Percentiles rank a stretch among this genome's conserved stretches.
Conservation (phyloP, 169 alveolate species). For the Plasmodium chabaudi region DNA sequence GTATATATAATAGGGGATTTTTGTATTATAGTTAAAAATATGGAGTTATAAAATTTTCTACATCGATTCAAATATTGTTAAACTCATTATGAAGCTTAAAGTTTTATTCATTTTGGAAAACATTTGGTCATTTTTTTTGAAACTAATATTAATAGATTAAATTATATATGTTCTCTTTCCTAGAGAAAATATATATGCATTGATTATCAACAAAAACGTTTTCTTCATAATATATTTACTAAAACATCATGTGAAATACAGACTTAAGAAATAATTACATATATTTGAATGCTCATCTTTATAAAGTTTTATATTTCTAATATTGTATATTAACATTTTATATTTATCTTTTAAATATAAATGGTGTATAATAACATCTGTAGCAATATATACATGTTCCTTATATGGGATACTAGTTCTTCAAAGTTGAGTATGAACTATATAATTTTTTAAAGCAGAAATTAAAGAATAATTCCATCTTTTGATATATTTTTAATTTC, state of each 20-base stretch:
- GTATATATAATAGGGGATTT: too few relatives aligned
- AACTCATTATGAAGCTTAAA: too few relatives aligned
- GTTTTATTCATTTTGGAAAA: too few relatives aligned
- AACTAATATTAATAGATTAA: too few relatives aligned
- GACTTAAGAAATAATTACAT: background rate
- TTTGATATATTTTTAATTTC: slow-evolving; percentile 74
- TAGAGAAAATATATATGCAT: too few relatives aligned
- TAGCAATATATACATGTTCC: background rate
- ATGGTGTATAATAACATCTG: slow-evolving; percentile 5
- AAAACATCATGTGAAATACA: background rate
- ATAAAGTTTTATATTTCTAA: too few relatives aligned
- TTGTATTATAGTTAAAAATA: too few relatives aligned
- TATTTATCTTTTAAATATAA: slow-evolving; percentile 4
- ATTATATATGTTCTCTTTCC: too few relatives aligned
- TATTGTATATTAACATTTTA: background rate
- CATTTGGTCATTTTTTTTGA: too few relatives aligned
- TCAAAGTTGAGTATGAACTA: background rate
- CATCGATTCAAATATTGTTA: too few relatives aligned
- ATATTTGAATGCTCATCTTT: background rate
- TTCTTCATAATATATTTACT: background rate
- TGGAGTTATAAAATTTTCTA: too few relatives aligned
- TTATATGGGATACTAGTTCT: background rate
- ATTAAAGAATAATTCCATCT: slow-evolving; percentile 64
- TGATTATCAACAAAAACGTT: background rate
- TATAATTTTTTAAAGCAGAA: background rate